Evolutionary conservation across 2,329 filamentous ascomycete species (phyloP).

Genomic region (Rasamsonia emersonii): DNA sequence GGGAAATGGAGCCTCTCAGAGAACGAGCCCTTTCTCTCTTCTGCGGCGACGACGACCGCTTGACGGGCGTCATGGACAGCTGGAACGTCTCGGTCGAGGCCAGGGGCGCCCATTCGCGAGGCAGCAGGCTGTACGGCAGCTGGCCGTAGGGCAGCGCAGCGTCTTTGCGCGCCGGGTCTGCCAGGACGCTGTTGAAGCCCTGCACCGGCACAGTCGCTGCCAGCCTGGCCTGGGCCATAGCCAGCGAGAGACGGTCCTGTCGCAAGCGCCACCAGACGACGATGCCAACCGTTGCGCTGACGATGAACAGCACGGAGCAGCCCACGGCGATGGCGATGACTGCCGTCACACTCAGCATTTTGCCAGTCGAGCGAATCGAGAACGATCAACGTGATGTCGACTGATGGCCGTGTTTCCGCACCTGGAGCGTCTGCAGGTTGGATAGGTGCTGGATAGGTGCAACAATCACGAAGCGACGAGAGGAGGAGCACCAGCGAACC

Average conservation of each 20-base stretch:
- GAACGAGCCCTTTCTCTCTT: constrained; percentile 21
- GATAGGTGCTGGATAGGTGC: too few relatives aligned
- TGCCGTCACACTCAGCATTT: constrained; percentile 24
- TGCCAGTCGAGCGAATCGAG: too few relatives aligned
- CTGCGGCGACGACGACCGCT: constrained; percentile 1
- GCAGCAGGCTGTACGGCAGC: constrained; percentile 25
- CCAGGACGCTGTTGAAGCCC: constrained; percentile 16
- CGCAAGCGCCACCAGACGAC: constrained; percentile 28
- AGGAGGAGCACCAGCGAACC: too few relatives aligned
- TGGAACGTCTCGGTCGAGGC: constrained; percentile 23
- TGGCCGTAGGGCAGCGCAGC: constrained; percentile 23
- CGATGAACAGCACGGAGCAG: constrained; percentile 25
- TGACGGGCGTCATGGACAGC: constrained; percentile 8
- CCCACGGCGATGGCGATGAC: constrained; percentile 28
- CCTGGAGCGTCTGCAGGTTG: too few relatives aligned
- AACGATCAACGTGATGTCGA: too few relatives aligned
- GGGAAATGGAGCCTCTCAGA: constrained; percentile 24
- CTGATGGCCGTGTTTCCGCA: too few relatives aligned
- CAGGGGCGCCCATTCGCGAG: constrained; percentile 27
- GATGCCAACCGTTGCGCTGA: constrained; percentile 22
- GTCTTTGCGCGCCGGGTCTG: constrained; percentile 18
- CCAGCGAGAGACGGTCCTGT: constrained; percentile 23
- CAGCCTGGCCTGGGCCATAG: constrained; percentile 16
- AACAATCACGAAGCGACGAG: too few relatives aligned
- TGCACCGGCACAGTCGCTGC: constrained; percentile 19